Evolutionary conservation across 495 filamentous ascomycete genomes (phyloP).

Genomic region (Podospora conica): DNA sequence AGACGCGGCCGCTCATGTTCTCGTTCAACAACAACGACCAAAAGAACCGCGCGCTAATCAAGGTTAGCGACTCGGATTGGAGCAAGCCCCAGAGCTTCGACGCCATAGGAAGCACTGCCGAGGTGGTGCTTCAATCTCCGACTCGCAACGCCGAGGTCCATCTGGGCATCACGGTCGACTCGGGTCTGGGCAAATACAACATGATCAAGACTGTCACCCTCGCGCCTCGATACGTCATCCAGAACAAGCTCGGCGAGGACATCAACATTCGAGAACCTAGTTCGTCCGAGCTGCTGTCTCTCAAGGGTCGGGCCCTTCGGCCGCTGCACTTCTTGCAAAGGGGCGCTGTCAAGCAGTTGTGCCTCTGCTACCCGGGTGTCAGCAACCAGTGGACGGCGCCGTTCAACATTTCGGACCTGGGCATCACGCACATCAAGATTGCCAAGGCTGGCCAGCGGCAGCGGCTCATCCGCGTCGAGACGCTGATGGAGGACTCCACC

Average conservation of each 20-base stretch:
- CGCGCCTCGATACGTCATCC: constrained; percentile 88
- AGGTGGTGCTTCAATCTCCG: constrained; percentile 71
- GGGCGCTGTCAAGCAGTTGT: constrained; percentile 75
- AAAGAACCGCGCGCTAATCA: constrained; percentile 80
- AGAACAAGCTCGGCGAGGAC: constrained; percentile 85
- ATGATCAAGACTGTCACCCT: constrained; percentile 90
- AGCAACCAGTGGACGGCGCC: constrained; percentile 98
- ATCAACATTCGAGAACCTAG: constrained; percentile 82
- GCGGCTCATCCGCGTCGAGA: constrained; percentile 77
- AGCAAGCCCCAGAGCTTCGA: constrained; percentile 97
- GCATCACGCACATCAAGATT: constrained; percentile 86
- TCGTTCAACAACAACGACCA: constrained; percentile 81
- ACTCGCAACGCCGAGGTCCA: constrained; percentile 75
- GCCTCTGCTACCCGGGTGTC: constrained; percentile 85
- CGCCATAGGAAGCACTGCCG: constrained; percentile 88
- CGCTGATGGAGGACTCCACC: constrained; percentile 85
- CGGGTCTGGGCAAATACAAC: constrained; percentile 96
- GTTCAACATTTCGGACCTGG: constrained; percentile 92
- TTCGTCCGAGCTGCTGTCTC: constrained; percentile 70
- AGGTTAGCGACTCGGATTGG: constrained; percentile 84
- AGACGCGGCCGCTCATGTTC: constrained; percentile 89
- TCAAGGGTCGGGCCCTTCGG: constrained; percentile 69
- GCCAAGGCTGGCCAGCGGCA: constrained; percentile 85
- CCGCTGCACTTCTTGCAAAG: constrained; percentile 84
- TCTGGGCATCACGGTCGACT: constrained; percentile 76